Conservation (phyloP, 192 early-diverging fungal species). For the Coemansia sp. region DNA sequence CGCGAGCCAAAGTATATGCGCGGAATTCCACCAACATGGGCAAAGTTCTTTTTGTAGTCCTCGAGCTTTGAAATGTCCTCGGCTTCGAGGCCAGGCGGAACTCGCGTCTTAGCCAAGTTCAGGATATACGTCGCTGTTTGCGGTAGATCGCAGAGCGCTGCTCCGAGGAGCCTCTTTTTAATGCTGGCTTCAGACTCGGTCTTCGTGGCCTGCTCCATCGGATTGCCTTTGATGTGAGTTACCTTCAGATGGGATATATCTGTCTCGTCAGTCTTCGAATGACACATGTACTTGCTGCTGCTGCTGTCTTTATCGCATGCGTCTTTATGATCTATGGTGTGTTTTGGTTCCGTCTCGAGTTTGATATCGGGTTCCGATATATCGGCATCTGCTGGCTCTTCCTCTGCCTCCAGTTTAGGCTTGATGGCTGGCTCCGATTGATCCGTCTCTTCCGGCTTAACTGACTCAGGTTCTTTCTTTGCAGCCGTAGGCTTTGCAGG, state of each 20-base stretch:
- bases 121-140: slow-evolving; percentile 1
- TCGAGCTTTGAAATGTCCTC: slow-evolving; percentile 21
- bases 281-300: not conserved
- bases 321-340: not conserved
- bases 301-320: not conserved
- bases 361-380: not conserved
- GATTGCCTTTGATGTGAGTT: not conserved
- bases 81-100: slow-evolving; percentile 17
- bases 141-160: not conserved
- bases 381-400: too few species aligned
- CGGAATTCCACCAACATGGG: not conserved
- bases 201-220: not conserved
- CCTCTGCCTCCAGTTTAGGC: not conserved
- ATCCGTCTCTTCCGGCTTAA: too few species aligned
- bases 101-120: not conserved
- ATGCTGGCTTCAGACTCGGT: not conserved
- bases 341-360: not conserved
- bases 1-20: slow-evolving; percentile 60
- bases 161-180: not conserved
- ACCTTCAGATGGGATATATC: not conserved
- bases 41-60: slow-evolving; percentile 4
- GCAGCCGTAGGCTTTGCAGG: not conserved
- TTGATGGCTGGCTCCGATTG: not conserved
- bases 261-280: not conserved
- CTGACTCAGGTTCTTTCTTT: not conserved